These are phyloP conservation scores for Mortierella sp. DNA, from an alignment of 371 early-diverging fungal species.

Conservation along the genomic window DNA sequence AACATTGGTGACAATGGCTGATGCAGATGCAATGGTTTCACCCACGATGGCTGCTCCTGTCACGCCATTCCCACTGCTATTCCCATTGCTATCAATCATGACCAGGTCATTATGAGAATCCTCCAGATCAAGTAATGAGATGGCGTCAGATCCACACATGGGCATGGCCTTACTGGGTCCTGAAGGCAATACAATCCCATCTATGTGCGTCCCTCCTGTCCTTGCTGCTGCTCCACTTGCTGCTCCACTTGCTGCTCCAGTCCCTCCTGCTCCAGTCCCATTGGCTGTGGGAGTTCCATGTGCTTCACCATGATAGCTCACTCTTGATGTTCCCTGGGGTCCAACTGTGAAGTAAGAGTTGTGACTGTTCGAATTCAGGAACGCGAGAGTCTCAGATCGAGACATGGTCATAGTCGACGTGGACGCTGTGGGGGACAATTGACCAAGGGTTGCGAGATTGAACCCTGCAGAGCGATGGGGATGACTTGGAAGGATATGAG, in stretches of 20 bases:
- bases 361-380: slow-evolving; percentile 21
- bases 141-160: slow-evolving; percentile 45
- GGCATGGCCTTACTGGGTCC: slow-evolving; percentile 3
- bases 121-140: slow-evolving; percentile 43
- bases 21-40: slow-evolving; percentile 46
- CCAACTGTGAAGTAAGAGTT: slow-evolving; percentile 28
- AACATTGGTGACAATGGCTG: slow-evolving; percentile 29
- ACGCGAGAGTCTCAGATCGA: slow-evolving; percentile 27
- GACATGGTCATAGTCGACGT: slow-evolving; percentile 38
- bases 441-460: slow-evolving; percentile 47
- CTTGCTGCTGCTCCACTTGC: not conserved
- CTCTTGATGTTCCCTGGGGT: slow-evolving; percentile 3
- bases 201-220: not conserved
- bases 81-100: slow-evolving; percentile 51
- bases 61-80: slow-evolving; percentile 31
- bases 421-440: slow-evolving; percentile 43
- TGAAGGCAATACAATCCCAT: slow-evolving; percentile 12
- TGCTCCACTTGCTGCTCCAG: not conserved
- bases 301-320: slow-evolving; percentile 4
- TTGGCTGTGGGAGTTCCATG: not conserved
- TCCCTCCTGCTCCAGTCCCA: not conserved
- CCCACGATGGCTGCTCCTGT: slow-evolving; percentile 37
- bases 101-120: slow-evolving; percentile 47
- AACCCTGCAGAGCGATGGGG: slow-evolving; percentile 37
- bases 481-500: slow-evolving; percentile 40